These are phyloP conservation scores for Phellopilus nigrolimitatus DNA, from an alignment of 1,284 basidiomycete genomes.

Conservation along the genomic window DNA sequence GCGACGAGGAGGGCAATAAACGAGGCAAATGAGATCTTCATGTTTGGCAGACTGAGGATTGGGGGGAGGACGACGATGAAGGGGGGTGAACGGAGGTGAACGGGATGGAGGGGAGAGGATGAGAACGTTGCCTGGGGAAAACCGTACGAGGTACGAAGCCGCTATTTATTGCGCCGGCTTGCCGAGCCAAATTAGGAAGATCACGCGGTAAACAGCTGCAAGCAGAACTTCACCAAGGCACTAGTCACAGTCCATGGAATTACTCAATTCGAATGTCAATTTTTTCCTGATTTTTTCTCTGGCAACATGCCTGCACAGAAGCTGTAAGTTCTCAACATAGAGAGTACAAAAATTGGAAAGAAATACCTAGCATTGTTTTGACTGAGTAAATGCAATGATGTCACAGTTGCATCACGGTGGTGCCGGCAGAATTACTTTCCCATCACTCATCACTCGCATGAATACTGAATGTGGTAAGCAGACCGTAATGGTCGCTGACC, in stretches of 20 bases:
- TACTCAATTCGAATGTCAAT: too few relatives aligned
- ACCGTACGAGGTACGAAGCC: not conserved
- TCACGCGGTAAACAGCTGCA: conserved; percentile 33
- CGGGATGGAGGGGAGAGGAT: conserved; percentile 8
- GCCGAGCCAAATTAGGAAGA: conserved; percentile 5
- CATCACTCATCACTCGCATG: not conserved
- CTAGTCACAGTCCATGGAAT: too few relatives aligned
- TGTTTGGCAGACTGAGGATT: conserved; percentile 27
- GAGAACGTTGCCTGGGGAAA: conserved; percentile 15
- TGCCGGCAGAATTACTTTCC: too few relatives aligned
- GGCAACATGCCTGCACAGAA: too few relatives aligned
- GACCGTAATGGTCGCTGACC: not conserved
- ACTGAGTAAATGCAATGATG: too few relatives aligned
- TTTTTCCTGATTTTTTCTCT: too few relatives aligned
- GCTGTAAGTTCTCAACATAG: too few relatives aligned
- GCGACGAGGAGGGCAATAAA: conserved; percentile 37
- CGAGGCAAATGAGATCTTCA: conserved; percentile 42
- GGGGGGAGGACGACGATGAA: conserved; percentile 27
- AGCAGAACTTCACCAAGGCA: not conserved
- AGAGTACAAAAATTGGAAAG: too few relatives aligned
- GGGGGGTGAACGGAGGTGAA: conserved; percentile 7
- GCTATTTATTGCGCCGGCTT: conserved; percentile 13
- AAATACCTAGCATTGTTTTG: too few relatives aligned
- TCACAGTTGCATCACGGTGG: too few relatives aligned
- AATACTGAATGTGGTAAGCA: not conserved